Conservation (phyloP, 345 rosid genomes). For the Populus nigra region DNA sequence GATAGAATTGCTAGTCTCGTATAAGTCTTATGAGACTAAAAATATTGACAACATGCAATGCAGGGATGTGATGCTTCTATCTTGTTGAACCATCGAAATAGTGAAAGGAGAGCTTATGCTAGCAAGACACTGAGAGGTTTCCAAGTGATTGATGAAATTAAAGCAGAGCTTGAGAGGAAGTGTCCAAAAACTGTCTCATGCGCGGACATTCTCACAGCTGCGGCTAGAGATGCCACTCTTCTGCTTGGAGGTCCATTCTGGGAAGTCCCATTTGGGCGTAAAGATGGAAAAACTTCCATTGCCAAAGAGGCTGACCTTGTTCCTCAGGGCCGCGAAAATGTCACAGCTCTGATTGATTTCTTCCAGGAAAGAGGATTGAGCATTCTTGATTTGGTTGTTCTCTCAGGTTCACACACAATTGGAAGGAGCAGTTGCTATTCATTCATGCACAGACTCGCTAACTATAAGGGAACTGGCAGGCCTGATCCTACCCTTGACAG, state of each 20-base stretch:
- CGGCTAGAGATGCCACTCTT: constrained; percentile 24
- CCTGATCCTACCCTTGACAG: constrained; percentile 22
- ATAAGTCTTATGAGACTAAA: background rate
- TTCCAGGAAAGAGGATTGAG: constrained; percentile 16
- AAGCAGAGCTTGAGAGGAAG: constrained; percentile 12
- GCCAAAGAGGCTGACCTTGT: constrained; percentile 21
- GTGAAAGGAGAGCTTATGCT: constrained; percentile 20
- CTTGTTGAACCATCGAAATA: constrained; percentile 18
- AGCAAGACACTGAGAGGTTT: constrained; percentile 25
- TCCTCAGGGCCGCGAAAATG: constrained; percentile 24
- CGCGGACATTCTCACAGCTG: constrained; percentile 29
- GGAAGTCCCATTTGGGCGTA: constrained; percentile 19
- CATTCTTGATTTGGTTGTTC: constrained; percentile 23
- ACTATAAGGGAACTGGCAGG: constrained; percentile 14
- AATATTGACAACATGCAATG: background rate
- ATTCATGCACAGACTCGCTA: constrained; percentile 23
- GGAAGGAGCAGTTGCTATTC: constrained; percentile 35
- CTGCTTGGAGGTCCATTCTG: constrained; percentile 22
- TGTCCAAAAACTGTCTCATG: constrained; percentile 27
- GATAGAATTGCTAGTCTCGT: background rate
- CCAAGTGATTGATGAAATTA: constrained; percentile 23
- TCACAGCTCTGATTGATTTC: constrained; percentile 11
- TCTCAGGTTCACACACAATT: constrained; percentile 39
- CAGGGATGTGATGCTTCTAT: constrained; percentile 28
- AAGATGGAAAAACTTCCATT: constrained; percentile 18